Evolutionary conservation across 2,329 filamentous ascomycete genomes (phyloP), one percentile per base, ranked within the genome.

Genomic region (Aspergillus spinulosporus): DNA sequence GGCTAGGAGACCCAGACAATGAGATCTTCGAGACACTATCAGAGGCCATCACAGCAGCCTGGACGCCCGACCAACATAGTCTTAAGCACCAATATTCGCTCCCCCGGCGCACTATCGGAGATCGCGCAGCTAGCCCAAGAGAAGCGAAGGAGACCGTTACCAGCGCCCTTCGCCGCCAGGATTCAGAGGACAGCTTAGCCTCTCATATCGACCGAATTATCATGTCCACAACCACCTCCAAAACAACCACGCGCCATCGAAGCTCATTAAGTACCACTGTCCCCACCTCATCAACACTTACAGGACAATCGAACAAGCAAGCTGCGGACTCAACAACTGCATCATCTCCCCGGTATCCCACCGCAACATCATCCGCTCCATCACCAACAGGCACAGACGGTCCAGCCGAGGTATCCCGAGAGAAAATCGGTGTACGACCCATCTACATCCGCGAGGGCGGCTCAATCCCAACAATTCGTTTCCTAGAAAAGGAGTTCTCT

Each of bases 361-460:
- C 45, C 7, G 9, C 34, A 5, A 14, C 14, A 3, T 37, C 14
- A 9, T 40, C 44, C 5, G n/a, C 36, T 48, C 12, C 32, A 5
- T 21, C 29, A 5, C 44, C 29, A 36, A 34, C 29, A 15, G 44
- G n/a, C 7, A 47, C 44, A 32, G 31, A 12, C 12, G 9, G 8
- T 9, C 15, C 40, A 9, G 29, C 44, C 31, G 52, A 54, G 21
- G 26, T 40, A 36, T 8, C 14, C 34, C 44, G 37, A 34, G 15
- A 52, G 45, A 46, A 49, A 26, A 9, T 39, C 49, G 31, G 40
- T 52, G 61, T 71, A 8, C 66, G 68, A 53, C 93, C 92, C 0
- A 80, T 99, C 3, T 97, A 96, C 71, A 99, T 99, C 64, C 85
- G 94, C 7, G 94, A 99, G 74, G 94, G 94, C 9, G 94, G 94